Base-by-base conservation (phyloP, 352 stramenopile genomes). In the Salisapilia sapeloensis region DNA sequence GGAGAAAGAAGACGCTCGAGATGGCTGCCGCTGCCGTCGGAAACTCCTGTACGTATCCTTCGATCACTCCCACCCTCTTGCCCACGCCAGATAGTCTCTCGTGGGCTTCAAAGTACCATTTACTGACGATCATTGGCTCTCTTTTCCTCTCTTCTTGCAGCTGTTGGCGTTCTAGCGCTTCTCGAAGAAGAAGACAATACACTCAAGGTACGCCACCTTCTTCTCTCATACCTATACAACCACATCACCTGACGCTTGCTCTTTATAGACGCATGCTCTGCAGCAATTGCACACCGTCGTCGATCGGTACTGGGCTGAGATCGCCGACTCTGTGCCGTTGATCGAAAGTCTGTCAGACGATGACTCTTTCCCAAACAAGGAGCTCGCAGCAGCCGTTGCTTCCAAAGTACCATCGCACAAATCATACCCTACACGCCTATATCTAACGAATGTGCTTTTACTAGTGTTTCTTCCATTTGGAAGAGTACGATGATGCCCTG, bases 401-500 rank as follows among this genome's bases (percentile, higher is more conserved):
- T 95, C 84, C 48, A 92, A 82, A 56, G 69, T 64, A 42, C 33
- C 31, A 8, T 33, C 12, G n/a, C n/a, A n/a, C n/a, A n/a, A n/a
- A n/a, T n/a, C n/a, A n/a, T n/a, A n/a, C n/a, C n/a, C n/a, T 29
- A 12, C n/a, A 12, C n/a, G 12, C 26, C 61, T 41, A 38, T 67
- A 8, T 1, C 15, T 26, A 29, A 26, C 40, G 7, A n/a, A n/a
- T n/a, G 4, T 38, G n/a, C 38, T 14, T 44, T 26, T 26, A 19
- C 5, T 22, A 87, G 61, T 94, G 95, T 42, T 99, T 98, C 43
- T 99, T 98, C 52, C 94, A 99, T 53, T 56, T 99, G 25, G 92
- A 99, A 46, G 95, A 99, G 60, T 97, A 98, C 31, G 70, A 90
- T 42, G 83, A 96, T 44, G 83, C 90, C 16, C 57, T 97, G 33